phyloP scores from a whole-genome alignment of 768 basidiomycete species.

The Galerina marginata region DNA sequence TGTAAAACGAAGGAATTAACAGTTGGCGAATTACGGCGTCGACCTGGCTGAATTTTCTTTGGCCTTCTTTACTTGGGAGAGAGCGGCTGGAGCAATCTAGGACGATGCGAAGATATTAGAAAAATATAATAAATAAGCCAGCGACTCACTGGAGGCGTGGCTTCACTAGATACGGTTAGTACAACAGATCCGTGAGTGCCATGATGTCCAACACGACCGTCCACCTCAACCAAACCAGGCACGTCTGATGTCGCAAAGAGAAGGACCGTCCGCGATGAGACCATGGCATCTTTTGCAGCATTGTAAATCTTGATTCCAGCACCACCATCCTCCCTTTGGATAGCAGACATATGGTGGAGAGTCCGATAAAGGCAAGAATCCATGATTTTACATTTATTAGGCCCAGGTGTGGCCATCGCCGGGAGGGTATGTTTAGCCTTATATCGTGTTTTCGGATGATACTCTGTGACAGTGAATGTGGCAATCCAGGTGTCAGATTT shows the following conservation, averaged over 20 bases:
- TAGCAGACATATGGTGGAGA: slow-evolving; percentile 39
- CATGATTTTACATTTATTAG: slow-evolving; percentile 40
- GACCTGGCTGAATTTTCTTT: too few relatives aligned
- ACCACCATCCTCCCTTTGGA: slow-evolving; percentile 32
- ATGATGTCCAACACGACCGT: slow-evolving; percentile 36
- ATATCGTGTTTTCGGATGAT: slow-evolving; percentile 34
- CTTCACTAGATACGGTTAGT: too few relatives aligned
- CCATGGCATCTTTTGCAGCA: slow-evolving; percentile 17
- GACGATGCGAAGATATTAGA: too few relatives aligned
- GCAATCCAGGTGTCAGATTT: slow-evolving; percentile 46
- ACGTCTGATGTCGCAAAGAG: slow-evolving; percentile 35
- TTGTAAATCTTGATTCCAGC: slow-evolving; percentile 34
- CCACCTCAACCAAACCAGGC: slow-evolving; percentile 30
- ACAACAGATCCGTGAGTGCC: slow-evolving; percentile 32
- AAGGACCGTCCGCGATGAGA: slow-evolving; percentile 28
- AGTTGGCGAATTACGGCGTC: too few relatives aligned
- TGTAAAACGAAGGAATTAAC: too few relatives aligned
- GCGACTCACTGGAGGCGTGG: too few relatives aligned
- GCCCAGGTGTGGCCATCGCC: slow-evolving; percentile 38
- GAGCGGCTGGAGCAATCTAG: too few relatives aligned
- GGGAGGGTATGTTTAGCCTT: slow-evolving; percentile 36
- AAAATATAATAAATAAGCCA: too few relatives aligned
- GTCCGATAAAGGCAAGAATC: slow-evolving; percentile 40
- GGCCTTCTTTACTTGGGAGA: too few relatives aligned
- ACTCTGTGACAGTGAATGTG: slow-evolving; percentile 35